These are phyloP conservation scores for Erodium texanum DNA, from an alignment of 441 rosid genomes.

Conservation along the genomic window DNA sequence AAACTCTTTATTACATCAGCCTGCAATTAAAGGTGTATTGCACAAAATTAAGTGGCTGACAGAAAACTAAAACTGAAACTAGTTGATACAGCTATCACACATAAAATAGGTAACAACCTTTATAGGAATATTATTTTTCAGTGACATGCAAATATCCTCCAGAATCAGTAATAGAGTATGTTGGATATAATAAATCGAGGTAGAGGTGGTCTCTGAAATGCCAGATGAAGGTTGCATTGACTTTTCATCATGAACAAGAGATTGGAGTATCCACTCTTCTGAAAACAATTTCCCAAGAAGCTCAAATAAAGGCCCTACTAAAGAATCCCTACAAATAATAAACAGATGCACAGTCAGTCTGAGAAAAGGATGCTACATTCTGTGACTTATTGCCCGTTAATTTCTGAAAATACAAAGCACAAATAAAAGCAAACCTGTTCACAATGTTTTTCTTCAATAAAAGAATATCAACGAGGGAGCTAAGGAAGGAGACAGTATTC, in stretches of 20 bases:
- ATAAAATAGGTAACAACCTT: conserved; percentile 37
- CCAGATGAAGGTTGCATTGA: conserved; percentile 36
- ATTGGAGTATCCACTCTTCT: conserved; percentile 35
- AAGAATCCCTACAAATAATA: conserved; percentile 48
- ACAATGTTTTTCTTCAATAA: conserved; percentile 66
- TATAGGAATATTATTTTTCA: conserved; percentile 22
- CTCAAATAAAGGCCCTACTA: conserved; percentile 69
- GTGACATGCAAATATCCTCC: conserved; percentile 58
- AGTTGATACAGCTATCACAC: neutral
- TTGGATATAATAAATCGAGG: conserved; percentile 40
- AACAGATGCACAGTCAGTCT: conserved; percentile 14
- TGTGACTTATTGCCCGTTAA: neutral
- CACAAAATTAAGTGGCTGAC: conserved; percentile 10
- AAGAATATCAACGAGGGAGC: conserved; percentile 77
- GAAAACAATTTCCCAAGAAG: conserved; percentile 54
- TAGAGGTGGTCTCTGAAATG: conserved; percentile 28
- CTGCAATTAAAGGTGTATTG: conserved; percentile 36
- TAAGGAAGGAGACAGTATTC: conserved; percentile 39
- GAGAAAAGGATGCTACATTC: neutral
- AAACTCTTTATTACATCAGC: conserved; percentile 39
- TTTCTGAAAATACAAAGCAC: neutral
- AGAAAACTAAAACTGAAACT: conserved; percentile 6
- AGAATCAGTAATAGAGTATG: conserved; percentile 62
- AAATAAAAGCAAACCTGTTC: conserved; percentile 50
- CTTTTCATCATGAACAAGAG: conserved; percentile 27